Evolutionary conservation across 2,329 filamentous ascomycete genomes (phyloP), one percentile per base, ranked within the genome.

Genomic region (Aspergillus sp.): DNA sequence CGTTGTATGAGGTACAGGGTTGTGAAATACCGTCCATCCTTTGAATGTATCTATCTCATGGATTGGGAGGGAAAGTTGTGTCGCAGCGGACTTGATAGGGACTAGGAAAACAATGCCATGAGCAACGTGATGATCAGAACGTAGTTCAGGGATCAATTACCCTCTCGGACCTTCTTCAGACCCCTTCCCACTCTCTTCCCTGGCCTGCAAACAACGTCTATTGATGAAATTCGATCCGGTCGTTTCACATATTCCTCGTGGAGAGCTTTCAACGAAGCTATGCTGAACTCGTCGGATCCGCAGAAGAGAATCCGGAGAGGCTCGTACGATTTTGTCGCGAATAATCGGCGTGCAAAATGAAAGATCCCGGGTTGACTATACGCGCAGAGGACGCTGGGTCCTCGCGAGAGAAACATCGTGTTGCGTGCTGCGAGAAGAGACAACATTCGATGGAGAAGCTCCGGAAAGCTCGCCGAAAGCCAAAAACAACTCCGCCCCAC

Each of bases 251-350:
- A 79, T 65, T 90, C 87, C 4, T 74, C 65, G 61, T 87, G 71
- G 32, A 99, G 75, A 5, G 88, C 88, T 53, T 76, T 75, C 46
- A 99, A 77, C 1, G 90, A 90, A 48, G 81, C 82, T 63, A 87
- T 87, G 75, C 93, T 96, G 72, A 97, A 96, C 2, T 85, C 80
- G 70, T 99, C 94, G 3, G 93, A 94, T 57, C 94, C 94, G 73
- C 92, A 97, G 73, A 96, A 99, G 3, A 99, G 81, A 49, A 99
- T 90, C 32, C 86, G 82, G 30, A 99, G 78, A 3, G 90, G 88
- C 14, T 79, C 71, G 58, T 67, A 65, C 9, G 65, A 51, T 47
- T 65, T 71, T 32, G 65, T 70, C 2, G 70, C 59, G 32, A 66
- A 61, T 30, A 53, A 61, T 47, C 68, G 60, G 50, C 48, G 53